Base-by-base conservation (phyloP, 2,329 filamentous ascomycete genomes). In the Fonsecaea pugnacius region DNA sequence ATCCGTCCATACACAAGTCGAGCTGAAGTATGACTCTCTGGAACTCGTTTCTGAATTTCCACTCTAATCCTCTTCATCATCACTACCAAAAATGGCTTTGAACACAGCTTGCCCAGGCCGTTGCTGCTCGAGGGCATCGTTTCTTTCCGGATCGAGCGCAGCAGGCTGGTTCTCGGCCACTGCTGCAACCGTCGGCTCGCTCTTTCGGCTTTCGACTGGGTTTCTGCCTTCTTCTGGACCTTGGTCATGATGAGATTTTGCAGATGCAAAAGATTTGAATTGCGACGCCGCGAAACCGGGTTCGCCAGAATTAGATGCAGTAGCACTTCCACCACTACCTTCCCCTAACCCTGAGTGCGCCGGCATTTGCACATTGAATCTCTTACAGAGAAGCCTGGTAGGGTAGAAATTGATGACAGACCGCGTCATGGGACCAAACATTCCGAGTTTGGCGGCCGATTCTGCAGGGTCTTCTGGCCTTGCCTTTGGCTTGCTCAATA, bases 371-470 rank as follows among this genome's bases (percentile, higher is more conserved):
- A 98, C 89, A 70, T 92, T 92, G 78, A 99, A 96, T 8, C 95
- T 85, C 75, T 98, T 99, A 78, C 94, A 98, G n/a, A 98, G 78
- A 46, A 99, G 78, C 60, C 92, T 83, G 1, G 89, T 89, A 0
- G 95, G 95, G 70, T 88, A 89, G 76, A 96, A 98, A 4, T 88
- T 85, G 7, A 85, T 76, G 0, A 83, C 81, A 24, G 83, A 87
- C 66, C 95, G 84, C 2, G 95, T 99, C 86, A 98, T 85, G 14
- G 87, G 84, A 0, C 95, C 95, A 77, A 93, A 97, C 92, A 98
- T 96, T 63, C 92, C 92, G 74, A 97, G 80, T 72, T 85, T 91
- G 7, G 95, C 95, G 1, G 95, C 95, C 70, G 91, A 89, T 73
- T 93, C 90, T 10, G 92, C 91, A 0, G 93, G 89, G 72, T 96